These are phyloP conservation scores for Cytospora chrysosperma DNA, from an alignment of 2,329 filamentous ascomycete species.

Conservation along the genomic window DNA sequence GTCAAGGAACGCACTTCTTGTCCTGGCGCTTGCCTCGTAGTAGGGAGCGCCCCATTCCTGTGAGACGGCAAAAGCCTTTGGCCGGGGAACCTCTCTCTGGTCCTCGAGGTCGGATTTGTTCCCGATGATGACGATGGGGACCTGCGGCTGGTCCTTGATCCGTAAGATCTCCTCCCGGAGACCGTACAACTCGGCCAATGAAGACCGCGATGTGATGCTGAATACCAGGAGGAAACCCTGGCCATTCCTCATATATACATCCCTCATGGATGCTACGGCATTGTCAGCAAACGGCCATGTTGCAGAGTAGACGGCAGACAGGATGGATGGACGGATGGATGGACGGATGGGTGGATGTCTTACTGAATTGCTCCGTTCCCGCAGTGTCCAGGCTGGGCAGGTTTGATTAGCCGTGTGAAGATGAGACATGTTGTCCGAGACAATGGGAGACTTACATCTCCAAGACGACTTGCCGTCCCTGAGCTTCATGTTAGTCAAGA, in stretches of 20 bases:
- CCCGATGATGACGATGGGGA: conserved; percentile 86
- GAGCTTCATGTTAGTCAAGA: conserved; percentile 34
- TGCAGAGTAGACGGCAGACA: conserved; percentile 75
- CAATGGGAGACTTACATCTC: conserved; percentile 68
- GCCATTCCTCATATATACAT: conserved; percentile 90
- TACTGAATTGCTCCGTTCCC: conserved; percentile 91
- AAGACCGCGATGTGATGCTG: conserved; percentile 82
- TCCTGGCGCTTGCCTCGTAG: conserved; percentile 84
- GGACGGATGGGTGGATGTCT: no score
- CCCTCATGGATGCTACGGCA: conserved; percentile 62
- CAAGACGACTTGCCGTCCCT: conserved; percentile 85
- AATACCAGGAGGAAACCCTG: conserved; percentile 91
- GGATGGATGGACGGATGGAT: no score
- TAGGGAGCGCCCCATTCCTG: conserved; percentile 87
- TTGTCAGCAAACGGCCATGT: conserved; percentile 40
- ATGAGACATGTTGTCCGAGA: conserved; percentile 15
- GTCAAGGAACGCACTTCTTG: conserved; percentile 55
- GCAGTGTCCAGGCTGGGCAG: conserved; percentile 73
- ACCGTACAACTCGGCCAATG: conserved; percentile 76
- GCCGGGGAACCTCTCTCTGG: conserved; percentile 73
- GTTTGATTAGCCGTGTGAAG: conserved; percentile 12
- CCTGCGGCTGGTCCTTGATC: conserved; percentile 83
- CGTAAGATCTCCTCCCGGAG: conserved; percentile 87
- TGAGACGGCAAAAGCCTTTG: conserved; percentile 79
- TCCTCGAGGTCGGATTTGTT: conserved; percentile 92